A percentile compares a stretch with the other conserved stretches of the same genome.
Conservation (phyloP, 495 filamentous ascomycete species). For the Xylaria flabelliformis region DNA sequence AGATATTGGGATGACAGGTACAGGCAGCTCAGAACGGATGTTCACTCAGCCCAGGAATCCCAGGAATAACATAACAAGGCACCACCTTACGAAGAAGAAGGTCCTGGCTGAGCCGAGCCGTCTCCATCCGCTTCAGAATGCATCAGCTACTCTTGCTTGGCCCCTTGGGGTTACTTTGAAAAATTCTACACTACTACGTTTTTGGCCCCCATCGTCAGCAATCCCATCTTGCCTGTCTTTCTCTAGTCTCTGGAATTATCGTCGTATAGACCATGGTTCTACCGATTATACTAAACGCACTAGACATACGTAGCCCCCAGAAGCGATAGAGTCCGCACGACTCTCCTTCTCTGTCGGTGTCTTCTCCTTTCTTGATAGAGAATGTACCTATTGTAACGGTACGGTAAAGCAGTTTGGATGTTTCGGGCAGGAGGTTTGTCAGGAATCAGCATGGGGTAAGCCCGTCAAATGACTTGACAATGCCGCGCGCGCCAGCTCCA, state of each 20-base stretch:
- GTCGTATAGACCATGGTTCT: background rate
- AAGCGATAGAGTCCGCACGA: background rate
- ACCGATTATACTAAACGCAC: background rate
- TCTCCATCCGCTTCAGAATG: background rate
- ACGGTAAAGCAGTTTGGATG: background rate
- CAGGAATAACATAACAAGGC: background rate
- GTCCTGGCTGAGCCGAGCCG: slow-evolving; percentile 6
- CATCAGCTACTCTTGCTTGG: background rate
- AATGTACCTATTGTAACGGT: background rate
- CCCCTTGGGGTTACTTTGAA: slow-evolving; percentile 5
- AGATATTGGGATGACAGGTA: slow-evolving; percentile 20
- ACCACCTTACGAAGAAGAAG: background rate
- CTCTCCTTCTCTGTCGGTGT: background rate
- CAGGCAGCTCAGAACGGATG: background rate
- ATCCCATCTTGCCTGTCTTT: slow-evolving; percentile 10
- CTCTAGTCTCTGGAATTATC: background rate
- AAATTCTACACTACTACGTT: slow-evolving; percentile 14
- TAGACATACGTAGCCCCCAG: background rate
- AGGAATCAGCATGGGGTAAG: slow-evolving; percentile 10
- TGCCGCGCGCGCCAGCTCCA: slow-evolving; percentile 7
- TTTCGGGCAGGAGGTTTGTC: slow-evolving; percentile 19
- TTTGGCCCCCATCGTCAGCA: slow-evolving; percentile 17
- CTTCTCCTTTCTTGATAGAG: background rate
- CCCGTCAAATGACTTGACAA: slow-evolving; percentile 23
- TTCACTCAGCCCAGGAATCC: slow-evolving; percentile 11